phyloP scores from a whole-genome alignment of 495 filamentous ascomycete genomes.

The Rostrohypoxylon terebratum region DNA sequence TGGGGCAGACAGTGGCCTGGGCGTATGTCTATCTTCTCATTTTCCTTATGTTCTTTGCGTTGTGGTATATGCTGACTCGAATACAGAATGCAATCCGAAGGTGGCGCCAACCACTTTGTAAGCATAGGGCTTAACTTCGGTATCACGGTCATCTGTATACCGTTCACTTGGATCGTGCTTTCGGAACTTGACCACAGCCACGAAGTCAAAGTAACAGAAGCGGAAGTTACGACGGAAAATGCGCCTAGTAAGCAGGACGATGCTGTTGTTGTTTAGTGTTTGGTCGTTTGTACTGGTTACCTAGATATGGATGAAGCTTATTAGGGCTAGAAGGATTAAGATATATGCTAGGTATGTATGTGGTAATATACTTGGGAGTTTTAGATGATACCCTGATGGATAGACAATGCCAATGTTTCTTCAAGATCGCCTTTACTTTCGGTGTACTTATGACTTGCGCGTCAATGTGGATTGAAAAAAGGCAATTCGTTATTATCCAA shows the following conservation, averaged over 20 bases:
- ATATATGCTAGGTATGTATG: neutral
- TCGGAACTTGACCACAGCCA: slow-evolving; percentile 46
- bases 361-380: neutral
- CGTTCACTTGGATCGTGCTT: slow-evolving; percentile 51
- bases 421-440: neutral
- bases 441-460: too few species aligned
- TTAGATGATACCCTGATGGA: slow-evolving; percentile 37
- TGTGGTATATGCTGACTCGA: neutral
- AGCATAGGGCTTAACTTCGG: slow-evolving; percentile 53
- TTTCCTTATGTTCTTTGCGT: neutral
- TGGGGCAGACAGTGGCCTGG: slow-evolving; percentile 53
- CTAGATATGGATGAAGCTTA: neutral
- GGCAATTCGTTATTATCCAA: too few species aligned
- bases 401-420: slow-evolving; percentile 13
- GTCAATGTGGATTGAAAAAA: too few species aligned
- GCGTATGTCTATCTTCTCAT: slow-evolving; percentile 40
- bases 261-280: slow-evolving; percentile 8
- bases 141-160: slow-evolving; percentile 47
- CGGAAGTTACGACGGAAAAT: neutral
- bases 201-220: slow-evolving; percentile 38
- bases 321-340: neutral
- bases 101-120: slow-evolving; percentile 49
- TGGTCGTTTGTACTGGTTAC: neutral
- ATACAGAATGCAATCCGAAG: slow-evolving; percentile 53
- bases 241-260: slow-evolving; percentile 18